A percentile compares a stretch with the other conserved stretches of the same genome.
phyloP scores from a whole-genome alignment of 768 basidiomycete species.

The Dioszegia crocea region DNA sequence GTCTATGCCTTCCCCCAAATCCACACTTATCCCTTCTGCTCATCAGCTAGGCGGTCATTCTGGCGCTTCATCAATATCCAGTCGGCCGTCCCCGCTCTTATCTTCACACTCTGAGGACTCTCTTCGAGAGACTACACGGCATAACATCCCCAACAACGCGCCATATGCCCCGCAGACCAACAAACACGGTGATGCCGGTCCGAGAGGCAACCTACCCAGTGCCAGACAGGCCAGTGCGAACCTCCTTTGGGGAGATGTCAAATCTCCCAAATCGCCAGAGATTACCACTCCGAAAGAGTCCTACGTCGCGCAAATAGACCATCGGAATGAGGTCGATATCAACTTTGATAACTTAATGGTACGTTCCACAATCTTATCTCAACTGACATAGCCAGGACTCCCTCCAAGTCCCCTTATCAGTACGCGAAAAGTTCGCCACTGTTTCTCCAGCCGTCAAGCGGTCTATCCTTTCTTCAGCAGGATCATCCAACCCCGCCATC shows the following conservation, averaged over 20 bases:
- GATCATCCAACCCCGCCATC: slow-evolving; percentile 32
- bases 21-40: neutral
- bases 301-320: neutral
- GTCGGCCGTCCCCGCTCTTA: neutral
- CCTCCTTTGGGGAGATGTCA: slow-evolving; percentile 20
- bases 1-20: slow-evolving; percentile 10
- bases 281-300: slow-evolving; percentile 17
- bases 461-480: slow-evolving; percentile 29
- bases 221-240: slow-evolving; percentile 19
- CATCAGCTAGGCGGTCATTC: neutral
- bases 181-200: too few relatives aligned
- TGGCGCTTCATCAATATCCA: neutral
- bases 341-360: slow-evolving; percentile 5
- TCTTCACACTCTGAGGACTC: neutral
- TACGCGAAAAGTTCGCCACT: slow-evolving; percentile 39
- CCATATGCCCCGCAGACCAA: too few relatives aligned
- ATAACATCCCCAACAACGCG: slow-evolving; percentile 10
- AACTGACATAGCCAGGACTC: slow-evolving; percentile 30
- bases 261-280: slow-evolving; percentile 16
- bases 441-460: slow-evolving; percentile 38
- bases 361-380: neutral
- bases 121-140: slow-evolving; percentile 1
- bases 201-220: neutral
- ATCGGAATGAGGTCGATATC: slow-evolving; percentile 4
- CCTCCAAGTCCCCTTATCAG: slow-evolving; percentile 41